Evolutionary conservation across 305 asterid genomes (phyloP), one percentile per base, ranked within the genome.

Genomic region (Fraxinus nigra): DNA sequence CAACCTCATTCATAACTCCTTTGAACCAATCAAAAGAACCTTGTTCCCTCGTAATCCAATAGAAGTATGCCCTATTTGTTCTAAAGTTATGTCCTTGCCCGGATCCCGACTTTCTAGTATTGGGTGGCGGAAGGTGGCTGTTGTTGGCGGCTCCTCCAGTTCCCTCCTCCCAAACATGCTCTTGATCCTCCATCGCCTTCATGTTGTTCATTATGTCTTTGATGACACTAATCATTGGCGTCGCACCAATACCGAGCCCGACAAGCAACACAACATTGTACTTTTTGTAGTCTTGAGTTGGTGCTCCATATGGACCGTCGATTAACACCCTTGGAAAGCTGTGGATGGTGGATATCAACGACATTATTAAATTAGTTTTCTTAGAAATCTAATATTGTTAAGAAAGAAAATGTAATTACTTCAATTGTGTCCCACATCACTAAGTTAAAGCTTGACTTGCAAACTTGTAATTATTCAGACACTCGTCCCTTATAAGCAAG

Each of bases 1-100:
- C 92, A 0, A 86, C 97, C 85, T 93, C 98, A 22, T 93, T 88
- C 98, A 93, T 93, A 6, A 93, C 94, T 0, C 94, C 95, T 83
- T 93, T 93, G n/a, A 93, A 93, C 98, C 98, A 93, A 5, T 93
- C 98, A 79, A 93, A 93, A 0, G 98, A 93, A 0, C 98, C 98
- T 79, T 92, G 97, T 59, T 93, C 98, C 65, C 98, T 86, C 0
- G 98, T 93, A 8, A 93, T 97, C 98, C 98, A 93, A 32, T 92
- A 93, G 91, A 93, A 93, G 85, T 93, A 93, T 0, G 97, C 98
- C 84, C 93, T 85, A 9, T 84, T 82, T 0, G 97, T 92, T 76
- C 76, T 89, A 85, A 93, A 93, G 85, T 76, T 75, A 79, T 85
- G 85, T 26, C 78, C 84, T 76, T 83, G 82, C 26, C 79, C 85